Evolutionary conservation across 2,329 filamentous ascomycete genomes (phyloP).

Genomic region (Botrytis galanthina): DNA sequence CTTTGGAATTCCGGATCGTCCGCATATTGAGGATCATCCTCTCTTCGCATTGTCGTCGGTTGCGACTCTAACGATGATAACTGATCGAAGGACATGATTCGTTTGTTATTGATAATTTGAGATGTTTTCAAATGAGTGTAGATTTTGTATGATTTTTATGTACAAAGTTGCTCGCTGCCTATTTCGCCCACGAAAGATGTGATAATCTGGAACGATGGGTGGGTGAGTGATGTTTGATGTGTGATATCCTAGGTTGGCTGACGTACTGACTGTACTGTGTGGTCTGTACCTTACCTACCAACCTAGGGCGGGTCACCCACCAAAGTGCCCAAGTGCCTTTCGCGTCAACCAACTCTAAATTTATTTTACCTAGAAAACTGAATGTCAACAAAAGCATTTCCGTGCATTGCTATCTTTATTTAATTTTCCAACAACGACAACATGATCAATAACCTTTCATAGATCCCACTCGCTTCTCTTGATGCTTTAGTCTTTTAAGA

Average conservation of each 20-base stretch:
- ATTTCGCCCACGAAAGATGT: constrained; percentile 16
- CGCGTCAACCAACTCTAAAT: constrained; percentile 17
- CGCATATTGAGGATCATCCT: constrained; percentile 71
- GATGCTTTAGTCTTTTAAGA: constrained; percentile 1
- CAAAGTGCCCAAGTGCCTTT: constrained; percentile 2
- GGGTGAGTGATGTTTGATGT: background rate
- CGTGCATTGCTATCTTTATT: constrained; percentile 9
- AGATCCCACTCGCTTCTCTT: background rate
- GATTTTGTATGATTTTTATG: background rate
- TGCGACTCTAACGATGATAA: constrained; percentile 82
- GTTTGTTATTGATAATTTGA: background rate
- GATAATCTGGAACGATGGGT: background rate
- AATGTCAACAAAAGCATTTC: constrained; percentile 31
- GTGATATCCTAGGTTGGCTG: background rate
- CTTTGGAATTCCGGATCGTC: constrained; percentile 92
- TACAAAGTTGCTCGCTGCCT: constrained; percentile 20
- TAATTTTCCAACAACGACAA: constrained; percentile 23
- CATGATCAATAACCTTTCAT: constrained; percentile 26
- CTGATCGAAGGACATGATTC: constrained; percentile 84
- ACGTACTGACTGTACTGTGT: constrained; percentile 7
- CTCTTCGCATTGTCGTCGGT: constrained; percentile 63
- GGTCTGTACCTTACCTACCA: background rate
- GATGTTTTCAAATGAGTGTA: background rate
- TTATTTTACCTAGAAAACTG: constrained; percentile 30
- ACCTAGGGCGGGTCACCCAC: constrained; percentile 6